Percentiles rank a stretch among this genome's conserved stretches.
Evolutionary conservation across 2,329 filamentous ascomycete species (phyloP).

Genomic region (Coniochaeta sp.): DNA sequence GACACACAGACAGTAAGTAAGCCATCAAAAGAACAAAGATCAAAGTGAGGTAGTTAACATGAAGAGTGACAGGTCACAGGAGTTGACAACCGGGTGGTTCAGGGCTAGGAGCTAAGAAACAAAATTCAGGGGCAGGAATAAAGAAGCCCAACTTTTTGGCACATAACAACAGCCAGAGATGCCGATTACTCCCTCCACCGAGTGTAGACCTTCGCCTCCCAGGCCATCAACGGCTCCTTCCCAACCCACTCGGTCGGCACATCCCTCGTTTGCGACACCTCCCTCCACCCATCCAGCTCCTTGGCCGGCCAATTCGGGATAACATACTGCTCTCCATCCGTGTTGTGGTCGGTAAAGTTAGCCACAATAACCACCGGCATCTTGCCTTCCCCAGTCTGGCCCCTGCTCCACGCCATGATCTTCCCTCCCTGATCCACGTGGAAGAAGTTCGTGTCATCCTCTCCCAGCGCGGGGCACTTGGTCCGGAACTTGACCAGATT

Average conservation of each 20-base stretch:
- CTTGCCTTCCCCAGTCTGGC: neutral
- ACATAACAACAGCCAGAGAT: neutral
- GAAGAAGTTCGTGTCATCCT: constrained; percentile 15
- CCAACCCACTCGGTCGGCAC: constrained; percentile 16
- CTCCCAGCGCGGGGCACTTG: constrained; percentile 14
- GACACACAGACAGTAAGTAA: too few species aligned
- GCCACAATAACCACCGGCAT: constrained; percentile 13
- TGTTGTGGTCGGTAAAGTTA: constrained; percentile 15
- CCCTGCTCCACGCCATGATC: constrained; percentile 15
- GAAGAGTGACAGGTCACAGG: too few species aligned
- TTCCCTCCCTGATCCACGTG: constrained; percentile 13
- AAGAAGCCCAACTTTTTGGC: too few species aligned
- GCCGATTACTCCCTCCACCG: constrained; percentile 8
- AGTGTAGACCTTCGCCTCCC: constrained; percentile 18
- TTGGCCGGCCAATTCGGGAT: constrained; percentile 15
- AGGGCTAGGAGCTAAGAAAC: too few species aligned
- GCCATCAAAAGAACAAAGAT: too few species aligned
- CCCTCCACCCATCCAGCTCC: constrained; percentile 11
- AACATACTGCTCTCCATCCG: constrained; percentile 11
- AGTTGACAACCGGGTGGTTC: too few species aligned
- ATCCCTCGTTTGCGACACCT: constrained; percentile 13
- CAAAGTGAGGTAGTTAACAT: too few species aligned
- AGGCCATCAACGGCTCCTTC: constrained; percentile 13
- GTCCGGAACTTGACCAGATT: constrained; percentile 13
- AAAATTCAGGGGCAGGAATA: too few species aligned